Percentiles rank a stretch among this genome's conserved stretches.
These are phyloP conservation scores for Aureobasidium melanogenum DNA, from an alignment of 2,329 filamentous ascomycete genomes.

Conservation along the genomic window DNA sequence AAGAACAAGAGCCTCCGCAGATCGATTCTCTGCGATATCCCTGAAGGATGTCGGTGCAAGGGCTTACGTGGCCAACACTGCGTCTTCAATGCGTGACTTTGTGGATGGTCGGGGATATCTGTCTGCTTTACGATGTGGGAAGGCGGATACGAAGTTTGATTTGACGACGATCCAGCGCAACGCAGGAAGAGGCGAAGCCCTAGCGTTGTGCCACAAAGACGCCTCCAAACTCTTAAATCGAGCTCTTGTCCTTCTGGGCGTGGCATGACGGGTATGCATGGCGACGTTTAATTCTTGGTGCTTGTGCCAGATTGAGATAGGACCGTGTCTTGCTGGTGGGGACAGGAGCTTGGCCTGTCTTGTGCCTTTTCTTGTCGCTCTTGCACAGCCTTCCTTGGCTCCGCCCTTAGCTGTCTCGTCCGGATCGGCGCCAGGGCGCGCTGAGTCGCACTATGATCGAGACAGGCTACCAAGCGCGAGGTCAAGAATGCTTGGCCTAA, in stretches of 20 bases:
- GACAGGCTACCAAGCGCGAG: constrained; percentile 4
- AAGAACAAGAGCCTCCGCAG: neutral
- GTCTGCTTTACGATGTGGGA: neutral
- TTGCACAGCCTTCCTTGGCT: constrained; percentile 9
- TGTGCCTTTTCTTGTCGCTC: neutral
- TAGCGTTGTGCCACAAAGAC: constrained; percentile 3
- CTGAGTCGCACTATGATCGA: neutral
- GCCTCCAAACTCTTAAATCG: neutral
- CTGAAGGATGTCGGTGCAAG: neutral
- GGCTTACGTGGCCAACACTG: neutral
- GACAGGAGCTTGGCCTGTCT: constrained; percentile 2
- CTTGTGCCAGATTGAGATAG: neutral
- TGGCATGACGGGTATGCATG: neutral
- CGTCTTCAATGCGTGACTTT: neutral
- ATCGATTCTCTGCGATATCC: neutral
- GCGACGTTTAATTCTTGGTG: neutral
- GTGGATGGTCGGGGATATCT: neutral
- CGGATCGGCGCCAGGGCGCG: neutral
- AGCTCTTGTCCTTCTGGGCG: neutral
- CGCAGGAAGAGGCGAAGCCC: constrained; percentile 5
- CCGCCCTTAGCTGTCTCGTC: neutral
- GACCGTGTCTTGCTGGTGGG: neutral
- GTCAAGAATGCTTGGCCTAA: constrained; percentile 10
- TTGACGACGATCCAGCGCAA: neutral
- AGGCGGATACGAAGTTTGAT: neutral